Evolutionary conservation across 2,329 filamentous ascomycete species (phyloP).

Genomic region (Meredithiella fracta): DNA sequence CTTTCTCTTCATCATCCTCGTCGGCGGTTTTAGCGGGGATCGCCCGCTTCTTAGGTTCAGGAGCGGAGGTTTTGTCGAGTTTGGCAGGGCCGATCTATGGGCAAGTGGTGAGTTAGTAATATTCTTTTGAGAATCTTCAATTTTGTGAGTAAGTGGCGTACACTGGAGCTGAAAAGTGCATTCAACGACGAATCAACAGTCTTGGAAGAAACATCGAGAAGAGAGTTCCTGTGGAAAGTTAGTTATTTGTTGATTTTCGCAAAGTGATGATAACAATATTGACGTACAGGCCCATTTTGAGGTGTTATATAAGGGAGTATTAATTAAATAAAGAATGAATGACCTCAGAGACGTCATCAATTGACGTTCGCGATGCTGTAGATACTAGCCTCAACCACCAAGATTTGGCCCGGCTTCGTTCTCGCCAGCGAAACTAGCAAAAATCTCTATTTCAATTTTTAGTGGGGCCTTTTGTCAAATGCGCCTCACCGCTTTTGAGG

Average conservation of each 20-base stretch:
- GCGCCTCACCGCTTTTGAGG: constrained; percentile 13
- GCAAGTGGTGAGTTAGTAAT: constrained; percentile 1
- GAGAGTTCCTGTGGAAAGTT: constrained; percentile 1
- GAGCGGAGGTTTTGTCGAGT: constrained; percentile 21
- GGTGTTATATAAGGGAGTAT: background rate
- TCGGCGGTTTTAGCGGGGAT: constrained; percentile 19
- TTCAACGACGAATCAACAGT: constrained; percentile 52
- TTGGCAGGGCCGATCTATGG: constrained; percentile 35
- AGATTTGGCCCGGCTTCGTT: background rate
- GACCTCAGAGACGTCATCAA: background rate
- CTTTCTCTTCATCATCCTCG: constrained; percentile 16
- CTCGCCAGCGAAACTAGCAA: constrained; percentile 8
- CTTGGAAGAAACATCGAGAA: constrained; percentile 23
- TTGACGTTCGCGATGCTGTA: background rate
- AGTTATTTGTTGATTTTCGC: background rate
- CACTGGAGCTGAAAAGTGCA: constrained; percentile 56
- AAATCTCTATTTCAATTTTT: constrained; percentile 14
- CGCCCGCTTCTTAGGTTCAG: constrained; percentile 22
- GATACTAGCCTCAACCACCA: background rate
- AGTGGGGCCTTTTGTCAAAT: constrained; percentile 12
- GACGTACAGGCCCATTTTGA: constrained; percentile 8
- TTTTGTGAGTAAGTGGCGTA: constrained; percentile 28
- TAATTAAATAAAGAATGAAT: background rate
- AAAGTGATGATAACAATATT: background rate
- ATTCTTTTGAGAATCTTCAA: background rate